A percentile compares a stretch with the other conserved stretches of the same genome.
Evolutionary conservation across 352 stramenopile species (phyloP).

Genomic region (Thraustochytrium striatum): DNA sequence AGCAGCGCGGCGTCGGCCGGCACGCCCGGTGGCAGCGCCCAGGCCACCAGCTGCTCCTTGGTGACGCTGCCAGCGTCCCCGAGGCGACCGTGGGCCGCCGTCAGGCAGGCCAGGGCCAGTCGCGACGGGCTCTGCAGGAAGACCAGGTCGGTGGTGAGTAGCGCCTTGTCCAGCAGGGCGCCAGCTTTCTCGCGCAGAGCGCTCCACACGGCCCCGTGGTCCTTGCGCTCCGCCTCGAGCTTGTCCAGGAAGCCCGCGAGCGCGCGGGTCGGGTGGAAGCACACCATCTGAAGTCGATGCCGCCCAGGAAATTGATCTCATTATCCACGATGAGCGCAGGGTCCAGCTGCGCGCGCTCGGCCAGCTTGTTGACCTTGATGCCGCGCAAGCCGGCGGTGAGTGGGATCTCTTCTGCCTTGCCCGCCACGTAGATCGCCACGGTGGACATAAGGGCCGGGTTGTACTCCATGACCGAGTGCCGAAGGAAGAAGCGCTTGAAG

Average conservation of each 20-base stretch:
- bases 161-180: conserved; percentile 68
- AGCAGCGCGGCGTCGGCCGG: background rate
- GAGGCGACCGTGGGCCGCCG: conserved; percentile 12
- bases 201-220: background rate
- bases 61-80: background rate
- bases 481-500: conserved; percentile 80
- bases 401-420: conserved; percentile 72
- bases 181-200: conserved; percentile 68
- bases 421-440: conserved; percentile 76
- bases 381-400: conserved; percentile 64
- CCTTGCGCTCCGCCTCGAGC: conserved; percentile 58
- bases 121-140: conserved; percentile 66
- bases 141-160: conserved; percentile 69
- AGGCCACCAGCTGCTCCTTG: background rate
- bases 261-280: conserved; percentile 76
- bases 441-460: conserved; percentile 75
- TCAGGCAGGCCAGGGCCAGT: conserved; percentile 66
- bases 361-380: conserved; percentile 25
- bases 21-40: background rate
- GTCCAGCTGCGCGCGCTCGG: conserved; percentile 56
- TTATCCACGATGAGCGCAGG: conserved; percentile 76
- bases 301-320: conserved; percentile 77
- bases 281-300: conserved; percentile 79
- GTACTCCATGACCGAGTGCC: conserved; percentile 79
- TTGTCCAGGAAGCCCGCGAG: conserved; percentile 74